Base-by-base conservation (phyloP, 2,329 filamentous ascomycete genomes). In the Ophiostoma sp. region DNA sequence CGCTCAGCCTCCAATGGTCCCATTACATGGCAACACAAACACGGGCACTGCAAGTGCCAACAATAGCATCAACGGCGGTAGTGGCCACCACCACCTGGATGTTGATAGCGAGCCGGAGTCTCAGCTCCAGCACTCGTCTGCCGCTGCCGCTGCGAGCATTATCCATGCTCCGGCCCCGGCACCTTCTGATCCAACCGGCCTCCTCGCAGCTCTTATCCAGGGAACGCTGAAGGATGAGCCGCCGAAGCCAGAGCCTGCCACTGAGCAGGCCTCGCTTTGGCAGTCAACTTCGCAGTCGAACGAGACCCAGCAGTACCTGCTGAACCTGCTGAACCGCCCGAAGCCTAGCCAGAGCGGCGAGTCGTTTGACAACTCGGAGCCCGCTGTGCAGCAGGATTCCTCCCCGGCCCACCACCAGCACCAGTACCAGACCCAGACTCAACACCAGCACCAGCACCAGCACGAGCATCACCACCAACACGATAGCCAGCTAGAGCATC, bases 221-320 rank as follows among this genome's bases (percentile, higher is more conserved):
- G 85, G 85, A 70, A 80, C 80, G 68, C 76, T 82, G 71, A 83
- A 85, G 70, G 76, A 79, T 42, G 79, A 80, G 66, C 71, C 65
- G 41, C 45, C 73, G 69, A 75, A 75, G 72, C 71, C 71, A 40
- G 69, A 73, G n/a, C 72, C 71, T 2, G 27, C 65, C 27, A 18
- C 65, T 3, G 65, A 52, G 36, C 63, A 44, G 7, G 16, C 42
- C n/a, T 16, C 42, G 45, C 67, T 72, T 60, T 85, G 83, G 78
- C 81, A 78, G 71, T 78, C 81, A 40, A 80, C 80, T 45, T 81
- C 84, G 60, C 84, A 86, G 67, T 79, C 84, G 36, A 83, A 87
- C 64, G 89, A 92, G 76, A 91, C 93, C 4, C 91, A 96, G 77
- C 89, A 94, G 72, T 91, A 95, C 75, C 83, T 99, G 64, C 86